Conservation (phyloP, 768 basidiomycete genomes). For the Boletus rubroflammeus region DNA sequence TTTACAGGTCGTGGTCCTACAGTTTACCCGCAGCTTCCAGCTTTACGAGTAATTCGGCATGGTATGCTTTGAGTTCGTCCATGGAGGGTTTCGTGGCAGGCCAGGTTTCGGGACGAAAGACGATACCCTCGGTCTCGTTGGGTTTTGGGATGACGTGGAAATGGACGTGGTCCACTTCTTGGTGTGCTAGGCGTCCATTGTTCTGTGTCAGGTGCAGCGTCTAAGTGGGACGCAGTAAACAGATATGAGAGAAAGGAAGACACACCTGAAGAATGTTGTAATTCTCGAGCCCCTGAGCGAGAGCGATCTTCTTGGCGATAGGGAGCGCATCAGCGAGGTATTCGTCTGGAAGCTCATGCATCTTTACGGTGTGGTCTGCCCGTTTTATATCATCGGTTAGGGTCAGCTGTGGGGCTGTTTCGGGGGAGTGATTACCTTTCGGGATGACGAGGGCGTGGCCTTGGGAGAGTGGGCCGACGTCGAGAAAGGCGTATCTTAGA, state of each 20-base stretch:
- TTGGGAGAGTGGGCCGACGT: conserved; percentile 84
- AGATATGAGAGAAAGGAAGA: not conserved
- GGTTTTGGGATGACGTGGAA: conserved; percentile 96
- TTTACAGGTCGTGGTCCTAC: conserved; percentile 4
- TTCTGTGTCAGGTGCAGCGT: conserved; percentile 39
- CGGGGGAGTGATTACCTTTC: conserved; percentile 57
- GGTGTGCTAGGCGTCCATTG: conserved; percentile 63
- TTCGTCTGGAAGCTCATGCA: conserved; percentile 87
- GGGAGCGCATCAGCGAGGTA: conserved; percentile 74
- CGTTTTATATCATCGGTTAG: not conserved
- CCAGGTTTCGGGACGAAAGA: conserved; percentile 59
- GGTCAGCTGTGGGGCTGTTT: too few species aligned
- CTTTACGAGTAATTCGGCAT: conserved; percentile 16
- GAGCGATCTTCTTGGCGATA: conserved; percentile 82
- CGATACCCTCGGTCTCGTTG: conserved; percentile 64
- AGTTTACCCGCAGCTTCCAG: conserved; percentile 17
- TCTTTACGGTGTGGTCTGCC: conserved; percentile 78
- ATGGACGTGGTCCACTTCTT: conserved; percentile 82
- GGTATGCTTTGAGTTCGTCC: conserved; percentile 25
- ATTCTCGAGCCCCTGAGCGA: conserved; percentile 68
- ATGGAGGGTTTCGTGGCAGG: conserved; percentile 14
- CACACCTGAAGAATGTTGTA: conserved; percentile 81
- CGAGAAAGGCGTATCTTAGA: conserved; percentile 80
- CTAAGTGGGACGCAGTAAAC: not conserved
- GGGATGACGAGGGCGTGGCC: conserved; percentile 93